Base-by-base conservation (phyloP, 352 stramenopile genomes). In the Globisporangium cederbergense region DNA sequence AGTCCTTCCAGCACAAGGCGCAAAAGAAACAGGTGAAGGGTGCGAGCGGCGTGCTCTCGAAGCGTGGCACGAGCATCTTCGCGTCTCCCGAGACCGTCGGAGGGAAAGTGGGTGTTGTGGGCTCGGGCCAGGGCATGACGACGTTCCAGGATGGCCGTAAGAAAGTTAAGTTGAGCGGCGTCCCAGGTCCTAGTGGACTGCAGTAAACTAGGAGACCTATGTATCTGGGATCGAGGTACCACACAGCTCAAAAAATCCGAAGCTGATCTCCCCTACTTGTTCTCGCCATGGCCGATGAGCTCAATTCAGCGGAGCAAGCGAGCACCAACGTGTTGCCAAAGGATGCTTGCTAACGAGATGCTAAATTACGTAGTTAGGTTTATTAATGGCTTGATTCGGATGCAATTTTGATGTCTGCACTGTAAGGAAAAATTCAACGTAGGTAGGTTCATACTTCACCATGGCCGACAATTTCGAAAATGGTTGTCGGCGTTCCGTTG, bases 1-100 rank as follows among this genome's bases (percentile, higher is more conserved):
- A 93, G 54, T 75, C 82, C 28, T 97, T 97, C 71, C 82, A 95
- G 67, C 66, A 83, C 66, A 95, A 93, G 62, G 83, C 84, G 14
- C 67, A 79, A 50, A 89, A 95, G 74, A 89, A 90, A 65, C 68
- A 81, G 28, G 83, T 85, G 32, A 78, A 86, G 58, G 85, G 84
- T 18, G 75, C 76, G 10, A 91, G 81, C 51, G 80, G 81, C 36
- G 87, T 89, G 67, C 73, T 91, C 43, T 90, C 84, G 30, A 89
- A 86, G 65, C 83, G 83, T 18, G 90, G 90, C 59, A 88, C 74
- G 22, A 96, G 87, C 68, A 97, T 97, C 73, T 97, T 97, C 75
- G 83, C 87, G 30, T 93, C 88, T 6, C 88, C 91, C 9, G 89
- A 95, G 46, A 88, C 78, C 14, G 80, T 95, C 8, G 66, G 93